A percentile compares a stretch with the other conserved stretches of the same genome.
Conservation (phyloP, 257 asterid species). For the Verbascum thapsus region DNA sequence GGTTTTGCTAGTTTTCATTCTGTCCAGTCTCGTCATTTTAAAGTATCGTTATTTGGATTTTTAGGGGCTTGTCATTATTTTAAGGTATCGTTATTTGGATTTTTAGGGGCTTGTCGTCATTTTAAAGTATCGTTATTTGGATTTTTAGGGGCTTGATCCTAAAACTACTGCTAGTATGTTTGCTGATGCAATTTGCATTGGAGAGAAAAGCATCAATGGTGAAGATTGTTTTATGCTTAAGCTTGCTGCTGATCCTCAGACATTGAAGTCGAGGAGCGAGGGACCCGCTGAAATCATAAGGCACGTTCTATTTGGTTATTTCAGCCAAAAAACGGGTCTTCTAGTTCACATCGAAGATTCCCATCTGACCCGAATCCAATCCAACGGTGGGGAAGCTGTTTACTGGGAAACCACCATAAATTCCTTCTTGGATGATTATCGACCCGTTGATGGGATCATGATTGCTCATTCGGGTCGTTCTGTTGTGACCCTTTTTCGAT, state of each 20-base stretch:
- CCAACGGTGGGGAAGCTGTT: constrained; percentile 88
- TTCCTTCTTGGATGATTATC: constrained; percentile 80
- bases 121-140: too few species aligned
- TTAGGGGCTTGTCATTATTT: too few species aligned
- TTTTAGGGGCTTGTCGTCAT: too few species aligned
- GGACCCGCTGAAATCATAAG: constrained; percentile 95
- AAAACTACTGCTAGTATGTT: constrained; percentile 85
- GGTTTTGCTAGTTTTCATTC: too few species aligned
- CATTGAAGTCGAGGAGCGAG: constrained; percentile 87
- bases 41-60: too few species aligned
- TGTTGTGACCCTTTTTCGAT: constrained; percentile 84
- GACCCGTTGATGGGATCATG: constrained; percentile 92
- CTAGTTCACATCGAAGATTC: constrained; percentile 96
- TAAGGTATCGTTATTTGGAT: too few species aligned
- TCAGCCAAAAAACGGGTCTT: constrained; percentile 93
- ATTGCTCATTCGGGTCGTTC: constrained; percentile 96
- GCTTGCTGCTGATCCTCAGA: constrained; percentile 83
- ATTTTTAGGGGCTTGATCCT: constrained; percentile 96
- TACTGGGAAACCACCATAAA: constrained; percentile 98
- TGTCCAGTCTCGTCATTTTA: too few species aligned
- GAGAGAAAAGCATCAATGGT: constrained; percentile 86
- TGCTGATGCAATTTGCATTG: constrained; percentile 79
- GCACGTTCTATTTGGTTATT: constrained; percentile 90
- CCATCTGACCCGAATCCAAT: constrained; percentile 89
- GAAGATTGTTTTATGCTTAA: constrained; percentile 94